Evolutionary conservation across 1,139 yeast species (phyloP).

Genomic region (Sporopachydermia cereana): DNA sequence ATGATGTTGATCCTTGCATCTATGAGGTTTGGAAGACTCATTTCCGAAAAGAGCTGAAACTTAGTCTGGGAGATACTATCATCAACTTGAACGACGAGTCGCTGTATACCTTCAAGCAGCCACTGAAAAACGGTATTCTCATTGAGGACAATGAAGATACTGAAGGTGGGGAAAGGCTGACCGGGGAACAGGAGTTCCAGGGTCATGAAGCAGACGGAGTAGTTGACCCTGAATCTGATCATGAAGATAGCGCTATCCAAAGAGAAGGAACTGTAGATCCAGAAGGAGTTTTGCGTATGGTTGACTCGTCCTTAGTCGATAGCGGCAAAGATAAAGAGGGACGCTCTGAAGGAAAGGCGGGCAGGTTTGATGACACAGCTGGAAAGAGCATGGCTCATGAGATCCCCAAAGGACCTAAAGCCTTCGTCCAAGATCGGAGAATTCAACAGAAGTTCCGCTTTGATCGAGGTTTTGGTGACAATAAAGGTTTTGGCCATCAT

Average conservation of each 20-base stretch:
- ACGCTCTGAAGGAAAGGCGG: conserved; percentile 3
- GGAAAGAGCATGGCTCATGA: conserved; percentile 10
- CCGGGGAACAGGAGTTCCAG: conserved; percentile 15
- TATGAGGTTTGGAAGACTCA: conserved; percentile 7
- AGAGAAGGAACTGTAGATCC: conserved; percentile 19
- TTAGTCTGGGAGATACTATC: neutral
- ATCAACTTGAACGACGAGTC: neutral
- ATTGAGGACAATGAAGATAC: conserved; percentile 11
- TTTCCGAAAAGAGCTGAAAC: conserved; percentile 1
- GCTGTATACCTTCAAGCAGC: conserved; percentile 7
- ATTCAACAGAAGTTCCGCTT: conserved; percentile 5
- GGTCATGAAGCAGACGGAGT: conserved; percentile 19
- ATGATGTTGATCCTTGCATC: conserved; percentile 13
- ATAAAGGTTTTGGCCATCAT: too few relatives aligned
- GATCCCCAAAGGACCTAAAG: conserved; percentile 10
- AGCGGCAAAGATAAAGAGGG: too few relatives aligned
- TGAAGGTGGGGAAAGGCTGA: conserved; percentile 14
- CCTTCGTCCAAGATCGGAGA: conserved; percentile 7
- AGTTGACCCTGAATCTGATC: conserved; percentile 13
- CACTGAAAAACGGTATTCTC: conserved; percentile 14
- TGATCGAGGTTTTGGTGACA: conserved; percentile 1
- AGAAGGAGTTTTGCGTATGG: conserved; percentile 28
- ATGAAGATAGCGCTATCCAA: conserved; percentile 11
- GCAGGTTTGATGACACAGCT: conserved; percentile 10
- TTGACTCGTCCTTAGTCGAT: conserved; percentile 27